Evolutionary conservation across 164 flowering plant species (phyloP).

Genomic region (Vitis cinerea): DNA sequence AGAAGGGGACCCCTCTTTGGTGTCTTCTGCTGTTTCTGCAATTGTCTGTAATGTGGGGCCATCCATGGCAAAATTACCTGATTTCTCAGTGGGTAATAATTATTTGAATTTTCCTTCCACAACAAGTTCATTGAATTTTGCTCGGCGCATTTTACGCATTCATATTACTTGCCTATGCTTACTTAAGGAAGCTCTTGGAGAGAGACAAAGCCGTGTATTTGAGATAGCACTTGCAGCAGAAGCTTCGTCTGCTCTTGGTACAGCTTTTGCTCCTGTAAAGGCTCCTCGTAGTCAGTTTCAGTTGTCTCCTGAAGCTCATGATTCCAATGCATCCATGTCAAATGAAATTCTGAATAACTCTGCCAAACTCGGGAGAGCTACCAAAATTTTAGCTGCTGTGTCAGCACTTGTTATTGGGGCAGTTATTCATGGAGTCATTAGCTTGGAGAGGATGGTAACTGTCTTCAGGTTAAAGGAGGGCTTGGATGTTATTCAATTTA

Average conservation of each 20-base stretch:
- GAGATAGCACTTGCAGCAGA: slow-evolving; percentile 94
- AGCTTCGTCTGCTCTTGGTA: slow-evolving; percentile 72
- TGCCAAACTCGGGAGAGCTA: slow-evolving; percentile 53
- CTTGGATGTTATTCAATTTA: slow-evolving; percentile 71
- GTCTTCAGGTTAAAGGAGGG: slow-evolving; percentile 85
- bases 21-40: slow-evolving; percentile 92
- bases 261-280: slow-evolving; percentile 65
- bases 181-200: slow-evolving; percentile 94
- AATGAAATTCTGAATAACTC: slow-evolving; percentile 53
- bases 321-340: slow-evolving; percentile 48
- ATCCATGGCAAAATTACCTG: slow-evolving; percentile 62
- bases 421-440: slow-evolving; percentile 76
- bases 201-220: slow-evolving; percentile 87
- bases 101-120: slow-evolving; percentile 42
- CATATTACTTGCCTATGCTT: slow-evolving; percentile 73
- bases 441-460: slow-evolving; percentile 85
- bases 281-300: slow-evolving; percentile 72
- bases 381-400: slow-evolving; percentile 72
- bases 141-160: slow-evolving; percentile 60
- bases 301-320: slow-evolving; percentile 66
- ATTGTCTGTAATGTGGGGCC: slow-evolving; percentile 73
- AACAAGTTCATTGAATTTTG: slow-evolving; percentile 44
- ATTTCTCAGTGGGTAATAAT: slow-evolving; percentile 47
- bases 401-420: slow-evolving; percentile 87
- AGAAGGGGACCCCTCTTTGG: slow-evolving; percentile 86